A percentile compares a stretch with the other conserved stretches of the same genome.
phyloP scores from a whole-genome alignment of 2,329 filamentous ascomycete species.

The Sclerotinia nivalis region DNA sequence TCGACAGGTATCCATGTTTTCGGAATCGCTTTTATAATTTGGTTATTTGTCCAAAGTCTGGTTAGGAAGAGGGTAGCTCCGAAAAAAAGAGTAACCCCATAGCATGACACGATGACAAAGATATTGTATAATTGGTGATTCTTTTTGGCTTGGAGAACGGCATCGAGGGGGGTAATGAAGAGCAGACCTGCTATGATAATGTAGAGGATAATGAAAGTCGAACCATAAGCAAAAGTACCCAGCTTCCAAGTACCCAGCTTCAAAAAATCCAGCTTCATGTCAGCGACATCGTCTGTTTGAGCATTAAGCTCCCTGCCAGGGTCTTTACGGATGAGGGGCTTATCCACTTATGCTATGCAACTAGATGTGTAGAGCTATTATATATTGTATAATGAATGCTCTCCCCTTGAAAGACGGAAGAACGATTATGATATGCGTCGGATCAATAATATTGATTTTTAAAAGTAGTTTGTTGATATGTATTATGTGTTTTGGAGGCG shows the following conservation, averaged over 20 bases:
- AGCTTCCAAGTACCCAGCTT: conserved; percentile 16
- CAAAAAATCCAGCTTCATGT: conserved; percentile 12
- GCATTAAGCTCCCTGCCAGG: conserved; percentile 23
- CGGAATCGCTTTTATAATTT: conserved; percentile 77
- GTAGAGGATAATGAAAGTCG: conserved; percentile 14
- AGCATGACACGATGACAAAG: conserved; percentile 75
- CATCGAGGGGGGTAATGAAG: conserved; percentile 76
- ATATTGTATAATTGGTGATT: conserved; percentile 74
- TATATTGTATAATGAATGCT: not conserved
- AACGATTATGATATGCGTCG: not conserved
- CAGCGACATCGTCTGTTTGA: conserved; percentile 19
- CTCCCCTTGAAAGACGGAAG: not conserved
- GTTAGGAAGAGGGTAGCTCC: conserved; percentile 76
- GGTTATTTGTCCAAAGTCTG: conserved; percentile 84
- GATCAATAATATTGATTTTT: not conserved
- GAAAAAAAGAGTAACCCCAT: conserved; percentile 69
- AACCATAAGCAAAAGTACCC: conserved; percentile 1
- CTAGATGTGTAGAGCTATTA: not conserved
- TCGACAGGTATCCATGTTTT: conserved; percentile 85
- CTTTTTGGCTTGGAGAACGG: conserved; percentile 73
- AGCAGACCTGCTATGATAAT: conserved; percentile 72
- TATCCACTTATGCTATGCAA: conserved; percentile 17
- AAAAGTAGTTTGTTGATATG: not conserved
- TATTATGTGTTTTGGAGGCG: not conserved
- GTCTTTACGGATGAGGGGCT: conserved; percentile 10